Evolutionary conservation across 169 alveolate species (phyloP).

Genomic region (Babesia ovis): DNA sequence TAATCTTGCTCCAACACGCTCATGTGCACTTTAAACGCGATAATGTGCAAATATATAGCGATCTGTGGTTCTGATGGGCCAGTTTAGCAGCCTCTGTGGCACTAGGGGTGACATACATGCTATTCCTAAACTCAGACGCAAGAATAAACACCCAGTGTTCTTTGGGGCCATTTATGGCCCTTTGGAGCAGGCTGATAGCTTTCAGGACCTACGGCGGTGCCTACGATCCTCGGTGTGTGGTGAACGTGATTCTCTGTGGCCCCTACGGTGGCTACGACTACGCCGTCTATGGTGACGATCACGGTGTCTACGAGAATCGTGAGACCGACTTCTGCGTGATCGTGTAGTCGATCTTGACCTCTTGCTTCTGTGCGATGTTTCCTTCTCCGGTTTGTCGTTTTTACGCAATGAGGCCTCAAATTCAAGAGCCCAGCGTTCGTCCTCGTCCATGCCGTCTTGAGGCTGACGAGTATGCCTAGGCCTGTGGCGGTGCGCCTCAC

Average conservation of each 20-base stretch:
- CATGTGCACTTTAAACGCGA: background rate
- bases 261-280: slow-evolving; percentile 20
- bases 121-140: no score
- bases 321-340: slow-evolving; percentile 12
- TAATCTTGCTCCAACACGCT: background rate
- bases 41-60: background rate
- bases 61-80: no score
- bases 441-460: slow-evolving; percentile 71
- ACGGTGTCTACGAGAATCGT: slow-evolving; percentile 3
- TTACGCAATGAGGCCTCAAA: slow-evolving; percentile 70
- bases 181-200: no score
- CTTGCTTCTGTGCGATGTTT: background rate
- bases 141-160: no score
- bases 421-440: slow-evolving; percentile 78
- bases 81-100: no score
- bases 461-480: slow-evolving; percentile 10
- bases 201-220: background rate
- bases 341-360: slow-evolving; percentile 1
- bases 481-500: slow-evolving; percentile 43
- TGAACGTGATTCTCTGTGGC: background rate
- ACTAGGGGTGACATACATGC: no score
- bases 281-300: slow-evolving; percentile 32
- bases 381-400: background rate
- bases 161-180: no score
- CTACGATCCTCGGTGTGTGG: slow-evolving; percentile 9